These are phyloP conservation scores for Ceraceosorus guamensis DNA, from an alignment of 1,284 basidiomycete genomes.

Conservation along the genomic window DNA sequence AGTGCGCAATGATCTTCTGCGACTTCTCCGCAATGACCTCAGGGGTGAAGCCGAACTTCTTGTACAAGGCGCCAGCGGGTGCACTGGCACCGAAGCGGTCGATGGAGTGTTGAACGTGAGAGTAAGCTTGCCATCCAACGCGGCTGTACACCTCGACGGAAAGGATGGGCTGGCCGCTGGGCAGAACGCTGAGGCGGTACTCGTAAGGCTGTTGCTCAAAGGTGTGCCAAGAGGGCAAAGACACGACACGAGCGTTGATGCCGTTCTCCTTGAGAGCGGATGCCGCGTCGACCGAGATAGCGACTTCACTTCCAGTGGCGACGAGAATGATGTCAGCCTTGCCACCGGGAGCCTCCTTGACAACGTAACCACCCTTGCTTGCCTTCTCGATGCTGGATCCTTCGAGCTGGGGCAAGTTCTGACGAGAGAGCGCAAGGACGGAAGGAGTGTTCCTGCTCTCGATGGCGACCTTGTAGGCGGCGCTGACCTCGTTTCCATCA, in stretches of 20 bases:
- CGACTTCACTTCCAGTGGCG: slow-evolving; percentile 78
- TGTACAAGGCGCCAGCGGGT: slow-evolving; percentile 80
- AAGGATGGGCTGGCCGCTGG: slow-evolving; percentile 79
- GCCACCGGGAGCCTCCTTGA: slow-evolving; percentile 72
- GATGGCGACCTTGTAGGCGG: slow-evolving; percentile 74
- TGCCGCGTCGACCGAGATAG: slow-evolving; percentile 76
- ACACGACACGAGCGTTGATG: slow-evolving; percentile 74
- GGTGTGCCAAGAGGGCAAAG: slow-evolving; percentile 78
- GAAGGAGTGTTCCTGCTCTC: slow-evolving; percentile 70
- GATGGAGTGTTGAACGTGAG: slow-evolving; percentile 43
- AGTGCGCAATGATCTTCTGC: not conserved
- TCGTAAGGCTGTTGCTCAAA: slow-evolving; percentile 76
- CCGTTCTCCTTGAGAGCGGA: slow-evolving; percentile 60
- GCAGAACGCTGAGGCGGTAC: slow-evolving; percentile 75
- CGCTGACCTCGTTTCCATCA: slow-evolving; percentile 89
- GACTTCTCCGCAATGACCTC: slow-evolving; percentile 70
- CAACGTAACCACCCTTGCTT: slow-evolving; percentile 76
- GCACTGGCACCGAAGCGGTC: slow-evolving; percentile 65
- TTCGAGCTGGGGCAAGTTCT: slow-evolving; percentile 88
- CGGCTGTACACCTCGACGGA: slow-evolving; percentile 71
- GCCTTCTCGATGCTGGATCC: slow-evolving; percentile 78
- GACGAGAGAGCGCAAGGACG: slow-evolving; percentile 71
- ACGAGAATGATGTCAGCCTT: slow-evolving; percentile 60
- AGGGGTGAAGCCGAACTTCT: slow-evolving; percentile 38
- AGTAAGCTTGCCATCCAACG: slow-evolving; percentile 45